Base-by-base conservation (phyloP, 2,329 filamentous ascomycete species). In the Ophiostoma quercus region DNA sequence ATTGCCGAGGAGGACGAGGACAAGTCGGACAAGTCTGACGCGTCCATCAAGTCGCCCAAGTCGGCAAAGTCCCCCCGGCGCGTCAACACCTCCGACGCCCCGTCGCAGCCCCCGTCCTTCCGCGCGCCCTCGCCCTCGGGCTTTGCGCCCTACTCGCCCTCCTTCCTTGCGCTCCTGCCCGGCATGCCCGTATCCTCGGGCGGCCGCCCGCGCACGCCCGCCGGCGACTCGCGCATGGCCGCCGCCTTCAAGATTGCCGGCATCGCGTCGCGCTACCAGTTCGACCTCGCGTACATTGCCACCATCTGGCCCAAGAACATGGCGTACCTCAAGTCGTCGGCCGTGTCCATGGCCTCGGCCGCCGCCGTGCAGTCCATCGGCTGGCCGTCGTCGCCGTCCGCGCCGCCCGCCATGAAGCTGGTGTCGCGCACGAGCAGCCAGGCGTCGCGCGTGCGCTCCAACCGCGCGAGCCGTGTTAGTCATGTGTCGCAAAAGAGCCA, bases 201-300 rank as follows among this genome's bases (percentile, higher is more conserved):
- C 11, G 25, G 43, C 47, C 68, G 70, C 4, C 70, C 71, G 1
- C 72, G 69, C 43, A 72, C 73, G 6, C 80, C 82, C 0, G 77
- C 80, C 1, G 81, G 82, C n/a, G 81, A 83, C 0, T 81, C 82
- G 14, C 82, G 82, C 16, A 78, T 81, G 22, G 78, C 80, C 0
- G 85, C 84, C 2, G 85, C 85, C 8, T 82, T 85, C 66, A 82
- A 85, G 75, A 84, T 84, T 8, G 84, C 84, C 0, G 79, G 83
- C 41, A 85, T 88, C 54, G 85, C 86, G 5, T 80, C 79, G 3
- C 82, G 82, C 68, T 86, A 86, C 75, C 80, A 84, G 68, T 87
- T 88, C 68, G 84, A 87, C 73, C 79, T 88, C 32, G 80, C 87
- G 14, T 88, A 88, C 73, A 81, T 88, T 39, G 82, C 87, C 72